Base-by-base conservation (phyloP, 495 filamentous ascomycete species). In the Aspergillus egyptiacus region DNA sequence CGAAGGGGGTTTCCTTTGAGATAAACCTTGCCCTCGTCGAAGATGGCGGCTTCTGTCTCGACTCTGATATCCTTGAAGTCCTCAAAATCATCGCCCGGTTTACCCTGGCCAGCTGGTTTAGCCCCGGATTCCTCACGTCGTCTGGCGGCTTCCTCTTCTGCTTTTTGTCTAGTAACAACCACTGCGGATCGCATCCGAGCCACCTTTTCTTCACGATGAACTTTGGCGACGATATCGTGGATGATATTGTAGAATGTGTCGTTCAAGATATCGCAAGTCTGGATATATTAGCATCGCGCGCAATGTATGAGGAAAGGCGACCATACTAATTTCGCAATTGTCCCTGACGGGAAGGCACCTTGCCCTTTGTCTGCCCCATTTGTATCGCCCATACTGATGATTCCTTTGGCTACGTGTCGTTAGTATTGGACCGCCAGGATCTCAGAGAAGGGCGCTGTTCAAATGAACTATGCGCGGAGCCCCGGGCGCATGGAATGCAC, bases 1-100 rank as follows among this genome's bases (percentile, higher is more conserved):
- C 79, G 75, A 25, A 91, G 66, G 1, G 87, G 86, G 55, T 90
- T 90, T 15, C 85, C 85, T 56, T 85, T 87, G 35, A 91, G 71
- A 27, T 73, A 70, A 3, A 88, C 82, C 58, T 78, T 81, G 20
- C 85, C 85, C 51, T 84, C 79, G 42, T 89, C 81, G 66, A 82
- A 88, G 32, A 81, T 72, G 15, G 85, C 87, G 2, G 77, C 84
- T 1, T 84, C 77, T 1, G 84, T 87, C 53, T 87, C 83, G 44
- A 87, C 72, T 8, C 56, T 67, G 48, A 74, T 63, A 23, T 60
- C 62, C 28, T 67, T 68, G 34, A 79, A 59, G 10, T 65, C 69
- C 14, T 62, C 61, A 6, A 62, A 47, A 34, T 72, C 66, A 23
- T 65, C 55, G 20, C 68, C 65, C 41, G 72, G 60, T 43, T 64